Evolutionary conservation across 1,284 basidiomycete genomes (phyloP).

Genomic region (Leccinum olivaceoglutinosum): DNA sequence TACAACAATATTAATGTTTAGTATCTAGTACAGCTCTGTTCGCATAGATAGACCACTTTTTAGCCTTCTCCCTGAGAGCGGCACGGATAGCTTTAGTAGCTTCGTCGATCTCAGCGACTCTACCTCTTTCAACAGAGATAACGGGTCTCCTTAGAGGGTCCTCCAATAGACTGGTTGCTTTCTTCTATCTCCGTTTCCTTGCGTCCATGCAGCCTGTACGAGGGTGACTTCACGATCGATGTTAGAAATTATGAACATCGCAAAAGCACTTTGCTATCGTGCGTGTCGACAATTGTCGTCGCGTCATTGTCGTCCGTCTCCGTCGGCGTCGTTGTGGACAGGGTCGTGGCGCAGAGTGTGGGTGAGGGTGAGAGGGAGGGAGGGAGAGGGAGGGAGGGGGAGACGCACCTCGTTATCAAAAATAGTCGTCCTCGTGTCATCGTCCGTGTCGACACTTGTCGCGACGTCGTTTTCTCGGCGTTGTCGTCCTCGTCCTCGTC

Average conservation of each 20-base stretch:
- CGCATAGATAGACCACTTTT: slow-evolving; percentile 72
- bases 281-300: not conserved
- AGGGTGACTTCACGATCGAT: slow-evolving; percentile 41
- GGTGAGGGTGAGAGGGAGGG: too few relatives aligned
- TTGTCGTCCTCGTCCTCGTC: too few relatives aligned
- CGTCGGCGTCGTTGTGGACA: too few relatives aligned
- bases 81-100: slow-evolving; percentile 57
- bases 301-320: too few relatives aligned
- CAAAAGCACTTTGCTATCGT: slow-evolving; percentile 39
- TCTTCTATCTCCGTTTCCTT: slow-evolving; percentile 52
- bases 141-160: slow-evolving; percentile 51
- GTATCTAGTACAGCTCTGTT: slow-evolving; percentile 50
- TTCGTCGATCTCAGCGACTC: slow-evolving; percentile 66
- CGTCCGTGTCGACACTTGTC: too few relatives aligned
- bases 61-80: slow-evolving; percentile 64
- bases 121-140: slow-evolving; percentile 42
- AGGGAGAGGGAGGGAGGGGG: too few relatives aligned
- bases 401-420: too few relatives aligned
- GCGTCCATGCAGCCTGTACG: slow-evolving; percentile 59
- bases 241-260: slow-evolving; percentile 56
- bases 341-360: too few relatives aligned
- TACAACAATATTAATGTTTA: slow-evolving; percentile 12
- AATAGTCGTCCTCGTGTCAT: too few relatives aligned
- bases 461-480: too few relatives aligned
- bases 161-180: slow-evolving; percentile 51